These are phyloP conservation scores for Capronia epimyces DNA, from an alignment of 2,329 filamentous ascomycete genomes.

Conservation along the genomic window DNA sequence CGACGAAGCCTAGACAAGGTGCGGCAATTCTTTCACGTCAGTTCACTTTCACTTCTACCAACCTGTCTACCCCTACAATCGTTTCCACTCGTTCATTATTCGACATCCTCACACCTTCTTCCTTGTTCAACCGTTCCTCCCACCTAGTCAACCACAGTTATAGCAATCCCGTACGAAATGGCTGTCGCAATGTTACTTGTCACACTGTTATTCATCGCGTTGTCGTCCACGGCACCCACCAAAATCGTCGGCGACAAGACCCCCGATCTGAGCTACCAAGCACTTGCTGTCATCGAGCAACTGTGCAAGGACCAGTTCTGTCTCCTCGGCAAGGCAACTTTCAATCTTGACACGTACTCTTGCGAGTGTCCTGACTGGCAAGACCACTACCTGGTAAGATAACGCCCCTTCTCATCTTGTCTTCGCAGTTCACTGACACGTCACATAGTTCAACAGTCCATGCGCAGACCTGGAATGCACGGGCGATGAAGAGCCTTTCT, in stretches of 20 bases:
- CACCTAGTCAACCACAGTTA: not conserved
- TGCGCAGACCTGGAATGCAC: conserved; percentile 9
- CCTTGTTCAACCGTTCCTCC: not conserved
- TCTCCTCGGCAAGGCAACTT: conserved; percentile 11
- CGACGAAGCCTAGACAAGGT: not conserved
- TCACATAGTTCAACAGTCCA: conserved; percentile 12
- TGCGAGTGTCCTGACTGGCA: conserved; percentile 16
- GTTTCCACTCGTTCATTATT: not conserved
- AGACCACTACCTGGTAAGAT: conserved; percentile 4
- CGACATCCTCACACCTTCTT: not conserved
- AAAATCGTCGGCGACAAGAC: conserved; percentile 6
- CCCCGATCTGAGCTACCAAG: not conserved
- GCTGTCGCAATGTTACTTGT: conserved; percentile 3
- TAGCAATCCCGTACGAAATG: not conserved
- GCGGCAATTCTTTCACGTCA: not conserved
- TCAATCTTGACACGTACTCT: conserved; percentile 5
- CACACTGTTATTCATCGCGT: conserved; percentile 3
- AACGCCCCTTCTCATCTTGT: not conserved
- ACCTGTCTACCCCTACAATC: not conserved
- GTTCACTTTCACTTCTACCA: not conserved
- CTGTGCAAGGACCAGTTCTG: conserved; percentile 14
- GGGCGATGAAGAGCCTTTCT: conserved; percentile 12
- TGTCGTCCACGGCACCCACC: conserved; percentile 12
- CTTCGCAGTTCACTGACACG: not conserved
- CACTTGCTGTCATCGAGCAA: conserved; percentile 3